phyloP scores from a whole-genome alignment of 495 filamentous ascomycete genomes.

The Podospora australis region DNA sequence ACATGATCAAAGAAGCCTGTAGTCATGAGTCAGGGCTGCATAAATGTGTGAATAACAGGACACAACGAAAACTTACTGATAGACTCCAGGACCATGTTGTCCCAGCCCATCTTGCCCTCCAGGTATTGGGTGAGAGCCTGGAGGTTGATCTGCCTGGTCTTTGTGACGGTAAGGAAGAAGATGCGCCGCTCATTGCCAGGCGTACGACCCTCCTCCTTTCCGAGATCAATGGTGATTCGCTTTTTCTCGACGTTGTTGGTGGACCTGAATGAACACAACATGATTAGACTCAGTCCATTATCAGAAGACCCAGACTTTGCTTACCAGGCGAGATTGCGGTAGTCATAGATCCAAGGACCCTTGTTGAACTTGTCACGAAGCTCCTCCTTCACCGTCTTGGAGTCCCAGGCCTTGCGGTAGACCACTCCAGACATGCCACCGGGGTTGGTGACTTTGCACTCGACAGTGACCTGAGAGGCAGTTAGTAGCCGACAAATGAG shows the following conservation, averaged over 20 bases:
- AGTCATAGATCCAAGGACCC: constrained; percentile 65
- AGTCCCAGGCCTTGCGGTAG: constrained; percentile 65
- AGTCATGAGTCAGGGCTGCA: constrained; percentile 1
- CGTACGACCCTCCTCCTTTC: constrained; percentile 44
- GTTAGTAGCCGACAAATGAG: no score
- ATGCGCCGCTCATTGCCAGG: constrained; percentile 37
- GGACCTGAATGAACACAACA: no score
- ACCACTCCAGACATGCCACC: constrained; percentile 54
- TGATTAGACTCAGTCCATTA: not conserved
- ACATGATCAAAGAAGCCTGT: constrained; percentile 74
- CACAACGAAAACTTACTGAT: constrained; percentile 45
- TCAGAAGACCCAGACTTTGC: constrained; percentile 15
- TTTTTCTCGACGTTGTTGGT: constrained; percentile 34
- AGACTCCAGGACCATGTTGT: constrained; percentile 63
- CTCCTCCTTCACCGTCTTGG: constrained; percentile 45
- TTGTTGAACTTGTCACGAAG: constrained; percentile 31
- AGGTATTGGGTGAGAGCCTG: constrained; percentile 60
- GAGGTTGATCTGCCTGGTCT: constrained; percentile 57
- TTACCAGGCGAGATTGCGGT: constrained; percentile 68
- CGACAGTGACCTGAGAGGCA: not conserved
- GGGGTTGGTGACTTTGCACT: constrained; percentile 56
- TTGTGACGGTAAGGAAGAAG: constrained; percentile 52
- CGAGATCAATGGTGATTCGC: constrained; percentile 57
- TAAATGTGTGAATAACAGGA: not conserved
- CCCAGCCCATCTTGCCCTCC: constrained; percentile 46